Conservation (phyloP, 805 yeast genomes). For the Isabelozyma pseudorhagii region DNA sequence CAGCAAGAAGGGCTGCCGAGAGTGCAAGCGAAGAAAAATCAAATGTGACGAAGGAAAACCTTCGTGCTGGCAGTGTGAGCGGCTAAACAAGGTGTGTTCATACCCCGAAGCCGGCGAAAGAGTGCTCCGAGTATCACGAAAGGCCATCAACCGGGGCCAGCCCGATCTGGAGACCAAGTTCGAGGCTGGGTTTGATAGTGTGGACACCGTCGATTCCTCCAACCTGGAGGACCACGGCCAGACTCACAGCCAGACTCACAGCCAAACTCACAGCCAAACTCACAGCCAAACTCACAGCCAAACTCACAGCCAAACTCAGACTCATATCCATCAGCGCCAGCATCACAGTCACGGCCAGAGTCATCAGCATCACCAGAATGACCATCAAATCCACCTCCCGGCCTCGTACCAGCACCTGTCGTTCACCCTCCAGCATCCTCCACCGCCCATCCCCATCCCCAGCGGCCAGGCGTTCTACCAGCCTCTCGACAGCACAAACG, state of each 20-base stretch:
- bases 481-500: background rate
- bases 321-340: background rate
- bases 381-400: background rate
- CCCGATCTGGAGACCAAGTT: background rate
- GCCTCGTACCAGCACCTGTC: background rate
- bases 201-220: background rate
- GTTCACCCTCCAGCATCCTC: background rate
- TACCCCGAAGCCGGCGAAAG: slow-evolving; percentile 26
- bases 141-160: slow-evolving; percentile 1
- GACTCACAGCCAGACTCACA: no score
- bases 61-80: slow-evolving; percentile 32
- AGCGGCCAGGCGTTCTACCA: background rate
- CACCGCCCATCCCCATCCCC: background rate
- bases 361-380: background rate
- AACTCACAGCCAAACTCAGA: background rate
- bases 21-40: slow-evolving; percentile 42
- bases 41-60: slow-evolving; percentile 38
- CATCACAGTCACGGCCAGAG: background rate
- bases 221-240: no score
- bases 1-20: slow-evolving; percentile 37
- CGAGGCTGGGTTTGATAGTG: background rate
- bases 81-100: slow-evolving; percentile 24
- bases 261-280: no score
- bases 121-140: slow-evolving; percentile 19
- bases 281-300: background rate